Evolutionary conservation across 1,284 basidiomycete genomes (phyloP).

Genomic region (Ceratobasidium sp.): DNA sequence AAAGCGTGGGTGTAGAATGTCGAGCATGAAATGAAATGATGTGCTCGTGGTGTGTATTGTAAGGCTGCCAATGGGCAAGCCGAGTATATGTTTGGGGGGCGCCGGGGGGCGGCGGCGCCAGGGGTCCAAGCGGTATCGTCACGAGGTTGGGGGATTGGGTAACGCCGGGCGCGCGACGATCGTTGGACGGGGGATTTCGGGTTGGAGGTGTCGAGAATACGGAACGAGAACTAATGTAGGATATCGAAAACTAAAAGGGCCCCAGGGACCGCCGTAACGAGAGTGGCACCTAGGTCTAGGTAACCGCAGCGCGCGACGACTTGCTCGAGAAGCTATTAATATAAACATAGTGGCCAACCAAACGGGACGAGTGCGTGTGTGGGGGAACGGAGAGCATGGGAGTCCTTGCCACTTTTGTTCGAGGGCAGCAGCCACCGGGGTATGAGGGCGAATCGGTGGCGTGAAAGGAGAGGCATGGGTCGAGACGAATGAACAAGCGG

Average conservation of each 20-base stretch:
- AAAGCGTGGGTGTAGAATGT: conserved; percentile 29
- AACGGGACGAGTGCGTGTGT: conserved; percentile 33
- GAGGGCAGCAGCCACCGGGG: conserved; percentile 31
- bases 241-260: conserved; percentile 12
- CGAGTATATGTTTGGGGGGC: conserved; percentile 12
- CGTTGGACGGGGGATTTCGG: conserved; percentile 16
- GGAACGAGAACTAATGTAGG: conserved; percentile 3
- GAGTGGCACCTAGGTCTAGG: conserved; percentile 1
- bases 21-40: conserved; percentile 18
- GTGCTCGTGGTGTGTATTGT: background rate
- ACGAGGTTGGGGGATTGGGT: conserved; percentile 24
- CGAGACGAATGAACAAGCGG: conserved; percentile 1
- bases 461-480: conserved; percentile 33
- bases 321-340: conserved; percentile 10
- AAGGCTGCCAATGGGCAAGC: conserved; percentile 1
- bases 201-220: conserved; percentile 10
- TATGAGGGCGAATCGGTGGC: conserved; percentile 23
- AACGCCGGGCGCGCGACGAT: conserved; percentile 39
- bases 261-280: background rate
- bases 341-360: conserved; percentile 24
- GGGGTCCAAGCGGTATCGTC: conserved; percentile 37
- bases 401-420: conserved; percentile 42
- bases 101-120: conserved; percentile 20
- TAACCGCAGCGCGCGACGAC: conserved; percentile 10
- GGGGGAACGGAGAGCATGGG: conserved; percentile 33